Evolutionary conservation across 1,284 basidiomycete genomes (phyloP), one percentile per base, ranked within the genome.

Genomic region (Pascua guehoae): DNA sequence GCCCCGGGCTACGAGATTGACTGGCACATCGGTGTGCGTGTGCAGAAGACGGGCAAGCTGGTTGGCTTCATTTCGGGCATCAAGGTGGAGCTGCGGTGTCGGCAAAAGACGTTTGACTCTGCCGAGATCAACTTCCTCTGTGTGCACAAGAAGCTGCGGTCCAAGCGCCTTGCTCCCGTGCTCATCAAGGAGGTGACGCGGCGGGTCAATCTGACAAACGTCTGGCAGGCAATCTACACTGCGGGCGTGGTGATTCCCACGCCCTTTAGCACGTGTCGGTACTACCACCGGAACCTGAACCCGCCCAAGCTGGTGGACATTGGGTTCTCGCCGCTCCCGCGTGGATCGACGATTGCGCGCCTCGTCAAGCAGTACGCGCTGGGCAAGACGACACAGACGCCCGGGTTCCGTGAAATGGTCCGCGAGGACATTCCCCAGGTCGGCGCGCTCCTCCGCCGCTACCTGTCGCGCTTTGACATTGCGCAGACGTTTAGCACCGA

Each of bases 21-120:
- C 68, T 98, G 96, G 95, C 94, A 97, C 73, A 79, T 98, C 54
- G 96, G 94, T 45, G 93, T 99, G 9, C 86, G 95, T 16, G 94
- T 98, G 8, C 83, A 84, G 36, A 86, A 89, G 18, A 91, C 88
- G 66, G 86, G 88, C 77, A 97, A 95, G 76, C 83, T 99, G 1
- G 90, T 99, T n/a, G 96, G 89, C 0, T 99, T 98, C 76, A 98
- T 99, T 67, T 88, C 91, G n/a, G 96, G 91, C 44, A 87, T 98
- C 47, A 93, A 94, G 8, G 81, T 96, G 60, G 85, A 83, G 11
- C 76, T 96, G 12, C 86, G 88, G 24, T 87, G 93, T 10, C 86
- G 92, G 48, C 78, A 82, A 60, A 85, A 87, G 93, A 78, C 81
- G 9, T 82, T 96, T 69, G 79, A 79, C 43, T 84, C 86, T 40